A percentile compares a stretch with the other conserved stretches of the same genome.
Conservation (phyloP, 2,329 filamentous ascomycete species). For the Colletotrichum sansevieriae region DNA sequence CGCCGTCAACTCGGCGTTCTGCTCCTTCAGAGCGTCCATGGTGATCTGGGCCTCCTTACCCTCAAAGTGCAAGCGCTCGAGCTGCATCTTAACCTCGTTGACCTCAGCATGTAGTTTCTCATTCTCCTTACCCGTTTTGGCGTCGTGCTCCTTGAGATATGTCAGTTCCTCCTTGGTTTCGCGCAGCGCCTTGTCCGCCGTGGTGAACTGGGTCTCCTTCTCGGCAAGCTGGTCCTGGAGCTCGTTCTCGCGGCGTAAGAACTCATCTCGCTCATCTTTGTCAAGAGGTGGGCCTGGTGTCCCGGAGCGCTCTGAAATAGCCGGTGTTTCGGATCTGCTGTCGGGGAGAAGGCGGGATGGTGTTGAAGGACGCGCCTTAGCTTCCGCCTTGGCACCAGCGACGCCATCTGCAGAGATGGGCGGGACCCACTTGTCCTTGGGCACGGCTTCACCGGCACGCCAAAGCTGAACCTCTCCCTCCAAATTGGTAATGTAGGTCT, state of each 20-base stretch:
- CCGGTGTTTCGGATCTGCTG: constrained; percentile 72
- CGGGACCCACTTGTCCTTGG: constrained; percentile 88
- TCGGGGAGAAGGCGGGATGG: constrained; percentile 66
- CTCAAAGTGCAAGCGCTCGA: constrained; percentile 95
- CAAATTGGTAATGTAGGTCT: constrained; percentile 84
- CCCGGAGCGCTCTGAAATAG: constrained; percentile 82
- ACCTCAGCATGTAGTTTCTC: constrained; percentile 87
- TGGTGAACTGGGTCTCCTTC: constrained; percentile 84
- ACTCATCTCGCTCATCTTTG: constrained; percentile 97
- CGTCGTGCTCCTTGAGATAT: constrained; percentile 87
- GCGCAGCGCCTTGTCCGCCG: constrained; percentile 82
- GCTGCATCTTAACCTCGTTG: constrained; percentile 95
- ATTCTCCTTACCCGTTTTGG: constrained; percentile 88
- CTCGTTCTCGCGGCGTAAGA: constrained; percentile 94
- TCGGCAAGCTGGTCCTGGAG: constrained; percentile 96
- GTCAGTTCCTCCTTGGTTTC: constrained; percentile 89
- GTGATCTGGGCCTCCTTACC: constrained; percentile 97
- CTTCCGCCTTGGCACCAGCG: constrained; percentile 54
- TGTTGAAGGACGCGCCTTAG: constrained; percentile 66
- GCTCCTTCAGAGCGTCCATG: constrained; percentile 97
- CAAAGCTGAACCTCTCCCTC: constrained; percentile 89
- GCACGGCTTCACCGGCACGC: constrained; percentile 89
- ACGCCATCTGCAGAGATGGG: constrained; percentile 70
- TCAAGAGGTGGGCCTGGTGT: constrained; percentile 91
- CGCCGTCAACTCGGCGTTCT: constrained; percentile 89